phyloP scores from a whole-genome alignment of 495 filamentous ascomycete genomes.

The Lasiosphaeria hispida region DNA sequence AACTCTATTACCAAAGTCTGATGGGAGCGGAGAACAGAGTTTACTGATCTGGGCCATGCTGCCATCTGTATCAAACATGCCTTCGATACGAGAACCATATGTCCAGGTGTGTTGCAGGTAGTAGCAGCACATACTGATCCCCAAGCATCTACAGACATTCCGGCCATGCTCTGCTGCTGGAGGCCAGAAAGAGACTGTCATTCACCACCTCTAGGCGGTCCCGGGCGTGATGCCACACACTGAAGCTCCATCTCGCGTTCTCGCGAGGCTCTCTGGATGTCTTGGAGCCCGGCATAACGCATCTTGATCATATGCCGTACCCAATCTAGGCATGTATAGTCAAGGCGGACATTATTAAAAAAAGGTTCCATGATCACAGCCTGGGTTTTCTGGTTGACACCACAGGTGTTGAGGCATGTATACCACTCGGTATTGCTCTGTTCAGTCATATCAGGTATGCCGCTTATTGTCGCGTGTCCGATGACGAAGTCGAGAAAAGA shows the following conservation, averaged over 20 bases:
- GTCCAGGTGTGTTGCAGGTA: too few relatives aligned
- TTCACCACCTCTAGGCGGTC: background rate
- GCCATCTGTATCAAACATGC: background rate
- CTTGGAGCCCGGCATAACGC: background rate
- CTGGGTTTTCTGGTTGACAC: background rate
- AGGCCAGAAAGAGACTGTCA: too few relatives aligned
- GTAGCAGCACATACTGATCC: too few relatives aligned
- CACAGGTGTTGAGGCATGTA: background rate
- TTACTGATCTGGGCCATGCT: background rate
- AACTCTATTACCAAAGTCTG: background rate
- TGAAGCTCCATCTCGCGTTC: background rate
- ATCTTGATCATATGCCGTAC: background rate
- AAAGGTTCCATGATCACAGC: background rate
- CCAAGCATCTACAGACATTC: too few relatives aligned
- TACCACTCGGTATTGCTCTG: background rate
- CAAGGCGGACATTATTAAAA: conserved; percentile 1
- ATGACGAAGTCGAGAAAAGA: background rate
- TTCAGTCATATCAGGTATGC: background rate
- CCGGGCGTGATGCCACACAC: background rate
- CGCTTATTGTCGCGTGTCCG: background rate
- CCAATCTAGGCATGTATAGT: background rate
- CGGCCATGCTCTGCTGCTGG: too few relatives aligned
- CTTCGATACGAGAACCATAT: too few relatives aligned
- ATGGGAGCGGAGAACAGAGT: background rate
- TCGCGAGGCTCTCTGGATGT: background rate